Base-by-base conservation (phyloP, 805 yeast species). In the Ogataea nonfermentans region DNA sequence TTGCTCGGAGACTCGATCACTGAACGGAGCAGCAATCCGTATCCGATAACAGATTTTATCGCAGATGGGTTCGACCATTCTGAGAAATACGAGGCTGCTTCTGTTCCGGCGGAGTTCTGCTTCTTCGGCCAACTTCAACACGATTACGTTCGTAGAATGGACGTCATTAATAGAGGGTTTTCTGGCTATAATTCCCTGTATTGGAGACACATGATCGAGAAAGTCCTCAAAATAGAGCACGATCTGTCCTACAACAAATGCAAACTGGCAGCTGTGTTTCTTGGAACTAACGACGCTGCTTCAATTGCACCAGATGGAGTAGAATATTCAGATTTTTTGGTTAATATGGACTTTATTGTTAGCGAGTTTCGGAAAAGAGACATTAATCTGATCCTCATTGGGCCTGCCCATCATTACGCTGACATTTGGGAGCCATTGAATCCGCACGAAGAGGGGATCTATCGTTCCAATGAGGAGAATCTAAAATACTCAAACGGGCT, bases 201-300 rank as follows among this genome's bases (percentile, higher is more conserved):
- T 63, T 85, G 76, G 3, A 56, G 65, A 17, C 59, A 66, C 37
- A 53, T 84, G 22, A 56, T 76, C 5, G 73, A 74, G n/a, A 64
- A 66, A 32, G 63, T 81, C 16, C 59, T 85, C 26, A 62, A 66
- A n/a, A 55, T 64, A 1, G 84, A 78, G 46, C 56, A 73, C 33
- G 63, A 60, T 19, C 17, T 35, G 20, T 48, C 55, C 5, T 45
- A 47, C 27, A 43, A 42, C n/a, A 53, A 49, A 30, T 43, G 47
- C 25, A 35, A 39, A 14, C 17, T 53, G 20, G 52, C 51, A 0
- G 37, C 47, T 11, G 19, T 55, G 14, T 55, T 51, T 28, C 76
- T 85, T 52, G 96, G 96, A 4, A 73, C 95, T 11, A 88, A 88
- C 53, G 96, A 88, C 57, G 70, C 83, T 0, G 70, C 73, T 2